Conservation (phyloP, 2,329 filamentous ascomycete species). For the Plenodomus tracheiphilus region DNA sequence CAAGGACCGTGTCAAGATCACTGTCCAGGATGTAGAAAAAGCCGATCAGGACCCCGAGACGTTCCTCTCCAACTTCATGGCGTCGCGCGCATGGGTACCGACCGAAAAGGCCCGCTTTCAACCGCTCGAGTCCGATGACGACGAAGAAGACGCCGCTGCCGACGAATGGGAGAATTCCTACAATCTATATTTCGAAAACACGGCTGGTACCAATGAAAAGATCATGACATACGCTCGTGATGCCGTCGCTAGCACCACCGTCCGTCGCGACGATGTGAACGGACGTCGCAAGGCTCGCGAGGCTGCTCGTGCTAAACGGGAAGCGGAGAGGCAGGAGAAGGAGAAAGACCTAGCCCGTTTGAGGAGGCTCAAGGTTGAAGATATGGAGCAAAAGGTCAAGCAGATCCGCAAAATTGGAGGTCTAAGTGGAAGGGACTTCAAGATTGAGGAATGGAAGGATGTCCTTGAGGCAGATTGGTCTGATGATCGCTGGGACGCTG, state of each 20-base stretch:
- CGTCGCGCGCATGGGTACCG: slow-evolving; percentile 86
- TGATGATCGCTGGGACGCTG: slow-evolving; percentile 83
- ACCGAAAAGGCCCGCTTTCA: slow-evolving; percentile 68
- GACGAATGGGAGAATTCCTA: slow-evolving; percentile 92
- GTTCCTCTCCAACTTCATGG: slow-evolving; percentile 94
- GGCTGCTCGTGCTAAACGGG: slow-evolving; percentile 74
- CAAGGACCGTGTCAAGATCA: slow-evolving; percentile 44
- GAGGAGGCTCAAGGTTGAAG: slow-evolving; percentile 85
- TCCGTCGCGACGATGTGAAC: slow-evolving; percentile 80
- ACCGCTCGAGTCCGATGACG: slow-evolving; percentile 91
- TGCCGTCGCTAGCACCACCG: slow-evolving; percentile 76
- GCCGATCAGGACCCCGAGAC: slow-evolving; percentile 89
- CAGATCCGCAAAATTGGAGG: slow-evolving; percentile 91
- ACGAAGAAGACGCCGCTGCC: slow-evolving; percentile 71
- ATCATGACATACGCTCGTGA: slow-evolving; percentile 89
- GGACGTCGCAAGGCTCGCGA: slow-evolving; percentile 79
- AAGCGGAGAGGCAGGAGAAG: slow-evolving; percentile 74
- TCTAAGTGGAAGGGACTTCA: slow-evolving; percentile 65
- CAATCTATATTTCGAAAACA: slow-evolving; percentile 95
- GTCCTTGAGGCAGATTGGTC: slow-evolving; percentile 90
- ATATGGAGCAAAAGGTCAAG: slow-evolving; percentile 82
- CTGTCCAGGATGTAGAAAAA: slow-evolving; percentile 62
- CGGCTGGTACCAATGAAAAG: slow-evolving; percentile 82
- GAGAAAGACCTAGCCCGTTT: slow-evolving; percentile 82
- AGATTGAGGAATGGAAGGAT: slow-evolving; percentile 79